These are phyloP conservation scores for Arachnomyces sp. DNA, from an alignment of 2,329 filamentous ascomycete genomes.

Conservation along the genomic window DNA sequence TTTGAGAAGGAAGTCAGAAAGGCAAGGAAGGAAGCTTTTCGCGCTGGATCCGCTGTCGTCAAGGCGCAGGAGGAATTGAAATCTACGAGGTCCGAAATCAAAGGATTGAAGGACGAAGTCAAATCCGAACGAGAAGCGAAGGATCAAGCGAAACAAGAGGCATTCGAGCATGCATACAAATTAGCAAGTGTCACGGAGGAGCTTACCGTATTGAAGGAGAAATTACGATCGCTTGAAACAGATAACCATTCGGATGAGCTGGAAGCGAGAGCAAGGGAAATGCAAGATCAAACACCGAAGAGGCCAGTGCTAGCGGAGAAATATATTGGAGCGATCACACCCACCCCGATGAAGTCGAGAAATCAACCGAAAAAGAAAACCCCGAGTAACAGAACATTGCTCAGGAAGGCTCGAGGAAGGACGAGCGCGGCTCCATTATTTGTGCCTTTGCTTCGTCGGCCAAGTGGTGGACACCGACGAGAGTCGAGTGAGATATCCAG, in stretches of 20 bases:
- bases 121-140: constrained; percentile 41
- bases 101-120: constrained; percentile 47
- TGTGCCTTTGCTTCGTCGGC: no score
- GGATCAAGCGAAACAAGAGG: constrained; percentile 39
- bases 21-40: constrained; percentile 51
- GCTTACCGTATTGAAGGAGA: constrained; percentile 35
- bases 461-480: no score
- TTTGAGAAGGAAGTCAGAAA: constrained; percentile 53
- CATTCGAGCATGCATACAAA: constrained; percentile 41
- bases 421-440: no score
- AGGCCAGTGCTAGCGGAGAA: constrained; percentile 24
- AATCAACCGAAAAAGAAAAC: no score
- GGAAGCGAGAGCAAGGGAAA: constrained; percentile 26
- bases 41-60: constrained; percentile 46
- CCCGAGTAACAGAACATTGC: no score
- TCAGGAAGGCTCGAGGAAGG: no score
- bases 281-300: constrained; percentile 14
- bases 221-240: constrained; percentile 31
- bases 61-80: constrained; percentile 48
- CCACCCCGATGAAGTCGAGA: no score
- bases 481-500: no score
- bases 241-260: constrained; percentile 27
- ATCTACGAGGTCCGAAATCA: constrained; percentile 36
- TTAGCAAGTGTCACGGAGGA: constrained; percentile 40
- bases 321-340: no score